Conservation (phyloP, 495 filamentous ascomycete genomes). For the Penicillium argentinense region DNA sequence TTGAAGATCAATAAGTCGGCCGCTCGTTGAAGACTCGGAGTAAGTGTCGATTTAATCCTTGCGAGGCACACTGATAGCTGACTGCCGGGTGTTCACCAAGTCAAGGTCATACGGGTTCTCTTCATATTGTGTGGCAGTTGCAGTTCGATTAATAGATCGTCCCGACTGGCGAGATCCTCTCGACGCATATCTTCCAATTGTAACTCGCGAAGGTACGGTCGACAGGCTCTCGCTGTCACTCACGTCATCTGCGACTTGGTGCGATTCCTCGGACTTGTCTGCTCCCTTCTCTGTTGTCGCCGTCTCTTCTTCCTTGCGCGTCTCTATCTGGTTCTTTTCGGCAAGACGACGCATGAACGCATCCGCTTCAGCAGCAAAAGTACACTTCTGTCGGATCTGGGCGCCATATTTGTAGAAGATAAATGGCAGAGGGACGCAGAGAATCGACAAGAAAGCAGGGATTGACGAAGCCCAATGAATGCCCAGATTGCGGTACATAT, state of each 20-base stretch:
- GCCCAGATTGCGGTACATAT: constrained; percentile 71
- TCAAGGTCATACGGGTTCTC: constrained; percentile 41
- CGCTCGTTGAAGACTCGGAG: not conserved
- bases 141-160: constrained; percentile 22
- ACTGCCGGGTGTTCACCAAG: constrained; percentile 37
- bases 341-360: constrained; percentile 36
- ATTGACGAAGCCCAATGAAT: constrained; percentile 76
- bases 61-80: constrained; percentile 25
- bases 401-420: constrained; percentile 71
- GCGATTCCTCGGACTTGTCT: constrained; percentile 8
- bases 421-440: constrained; percentile 71
- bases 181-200: constrained; percentile 19
- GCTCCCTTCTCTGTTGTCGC: constrained; percentile 11
- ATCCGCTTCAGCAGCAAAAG: constrained; percentile 57
- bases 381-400: constrained; percentile 62
- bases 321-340: constrained; percentile 20
- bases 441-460: constrained; percentile 69
- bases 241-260: constrained; percentile 1
- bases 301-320: constrained; percentile 2
- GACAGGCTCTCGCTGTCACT: constrained; percentile 27
- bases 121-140: constrained; percentile 35
- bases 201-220: constrained; percentile 24
- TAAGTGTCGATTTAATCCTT: constrained; percentile 10
- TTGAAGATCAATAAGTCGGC: too few relatives aligned
- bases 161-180: constrained; percentile 31